Base-by-base conservation (phyloP, 768 basidiomycete species). In the Harrya chromipes region DNA sequence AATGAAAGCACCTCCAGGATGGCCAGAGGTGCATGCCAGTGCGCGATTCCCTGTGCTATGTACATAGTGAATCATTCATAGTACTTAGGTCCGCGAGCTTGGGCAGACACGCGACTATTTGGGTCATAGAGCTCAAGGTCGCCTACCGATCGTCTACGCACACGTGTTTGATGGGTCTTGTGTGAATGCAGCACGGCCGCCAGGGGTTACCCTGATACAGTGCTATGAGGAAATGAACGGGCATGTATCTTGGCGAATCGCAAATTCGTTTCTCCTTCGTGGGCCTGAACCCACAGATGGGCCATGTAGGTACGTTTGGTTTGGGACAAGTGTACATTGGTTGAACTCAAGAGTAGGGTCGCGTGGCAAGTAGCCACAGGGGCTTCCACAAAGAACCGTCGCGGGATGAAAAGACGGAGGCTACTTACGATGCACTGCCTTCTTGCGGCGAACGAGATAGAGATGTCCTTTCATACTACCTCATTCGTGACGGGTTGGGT, bases 181-280 rank as follows among this genome's bases (percentile, higher is more conserved):
- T 40, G 47, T 54, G 58, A 62, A 51, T 49, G 52, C 54, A 53
- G 47, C 59, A 52, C 56, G 60, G 60, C 59, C 44, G 38, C 59
- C 56, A 67, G 56, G 56, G 59, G 63, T 19, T 13, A 45, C 56
- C 50, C 47, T 66, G 50, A 52, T 43, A 49, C 40, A 43, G 40
- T 50, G 52, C 40, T 23, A 44, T 5, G 31, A 39, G 43, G 35
- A 54, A 63, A 63, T 63, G 64, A 63, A 63, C 60, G 33, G 57
- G 64, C 53, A 65, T 49, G 37, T 47, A 50, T 47, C 44, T 40
- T 51, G 51, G 52, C 31, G 65, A 51, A 50, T 55, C 54, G 43
- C 53, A 53, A 52, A 52, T 48, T 50, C 4, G 50, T 34, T 34
- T 41, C 24, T 46, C 43, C 45, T 52, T 47, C 49, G 60, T 45